Evolutionary conservation across 2,329 filamentous ascomycete species (phyloP), one percentile per base, ranked within the genome.

Genomic region (Trichoderma simmonsii): DNA sequence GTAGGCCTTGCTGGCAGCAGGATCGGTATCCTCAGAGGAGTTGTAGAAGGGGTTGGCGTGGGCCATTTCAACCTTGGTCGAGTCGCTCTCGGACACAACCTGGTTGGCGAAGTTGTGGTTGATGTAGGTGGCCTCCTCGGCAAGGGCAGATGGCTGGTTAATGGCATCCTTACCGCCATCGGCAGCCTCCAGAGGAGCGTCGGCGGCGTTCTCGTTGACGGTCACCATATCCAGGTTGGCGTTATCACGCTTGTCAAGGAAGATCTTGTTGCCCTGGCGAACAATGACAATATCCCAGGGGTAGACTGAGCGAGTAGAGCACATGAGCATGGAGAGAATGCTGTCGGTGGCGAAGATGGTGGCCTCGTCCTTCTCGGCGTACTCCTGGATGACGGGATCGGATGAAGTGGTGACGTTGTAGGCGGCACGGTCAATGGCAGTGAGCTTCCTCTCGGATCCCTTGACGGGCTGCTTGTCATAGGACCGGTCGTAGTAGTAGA

Each of bases 61-160:
- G 73, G 90, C 80, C 91, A 98, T 96, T 77, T 93, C 89, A 75
- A 94, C 87, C 87, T 96, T 97, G 81, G 90, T 86, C 74, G 85
- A 87, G 75, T 94, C 89, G 77, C 88, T 92, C 86, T 99, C 96
- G 77, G 90, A 83, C 76, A 99, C 95, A 66, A 97, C 94, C 86
- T 99, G 96, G 83, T 97, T 93, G 77, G 94, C 93, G 83, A 99
- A 99, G 87, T 98, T 97, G 89, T 98, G 96, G 90, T 99, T 99
- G 89, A 99, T 99, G 86, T 98, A 97, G 67, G 96, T 99, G 70
- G 96, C 96, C 85, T 99, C 96, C 83, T 98, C 92, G 79, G 97
- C 95, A 72, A 99, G 90, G 69, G 95, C 94, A 70, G 87, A 85
- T n/a, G 96, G 96, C 80, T 94, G 94, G 89, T 99, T 99, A 84